Base-by-base conservation (phyloP, 352 stramenopile genomes). In the Pythium oligandrum region DNA sequence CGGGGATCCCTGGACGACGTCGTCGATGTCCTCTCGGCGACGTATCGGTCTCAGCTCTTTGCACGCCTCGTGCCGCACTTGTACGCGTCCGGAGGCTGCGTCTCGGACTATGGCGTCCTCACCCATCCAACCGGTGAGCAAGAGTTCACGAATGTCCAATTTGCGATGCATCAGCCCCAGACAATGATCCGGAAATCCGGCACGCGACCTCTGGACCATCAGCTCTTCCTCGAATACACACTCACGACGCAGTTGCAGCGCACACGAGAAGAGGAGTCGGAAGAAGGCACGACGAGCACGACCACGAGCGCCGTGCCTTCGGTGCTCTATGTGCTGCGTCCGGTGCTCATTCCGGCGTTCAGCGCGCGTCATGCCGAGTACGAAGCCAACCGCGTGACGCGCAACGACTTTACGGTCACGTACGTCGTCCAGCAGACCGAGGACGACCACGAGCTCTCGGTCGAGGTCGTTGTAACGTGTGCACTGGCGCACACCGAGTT, bases 391-490 rank as follows among this genome's bases (percentile, higher is more conserved):
- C 55, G 49, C 17, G 55, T 87, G 10, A 72, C 76, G 6, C 33
- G 12, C 2, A 68, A 71, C 53, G 65, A 87, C 34, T 75, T 87
- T 43, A 74, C 60, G 44, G 66, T 90, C 53, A 90, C 80, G 44
- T 90, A 86, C 53, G 81, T 90, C 45, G 61, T 87, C 40, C 80
- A 90, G 53, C 73, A 90, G 34, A 42, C 61, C 8, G 48, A 63
- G 12, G 43, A 62, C 6, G 45, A 55, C 5, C 48, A 60, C n/a
- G 53, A 40, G 8, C 71, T 90, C 17, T 73, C 65, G 54, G 61
- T 90, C n/a, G 80, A 90, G 57, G 75, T 87, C 7, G 59, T 88
- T 37, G 51, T 86, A 10, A 75, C 73, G 36, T 83, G 73, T 37
- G 39, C 55, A 51, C 51, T 57, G 50, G 44, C 54, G 30, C 43